A percentile compares a stretch with the other conserved stretches of the same genome.
Conservation (phyloP, 1,284 basidiomycete species). For the Athelia sp. region DNA sequence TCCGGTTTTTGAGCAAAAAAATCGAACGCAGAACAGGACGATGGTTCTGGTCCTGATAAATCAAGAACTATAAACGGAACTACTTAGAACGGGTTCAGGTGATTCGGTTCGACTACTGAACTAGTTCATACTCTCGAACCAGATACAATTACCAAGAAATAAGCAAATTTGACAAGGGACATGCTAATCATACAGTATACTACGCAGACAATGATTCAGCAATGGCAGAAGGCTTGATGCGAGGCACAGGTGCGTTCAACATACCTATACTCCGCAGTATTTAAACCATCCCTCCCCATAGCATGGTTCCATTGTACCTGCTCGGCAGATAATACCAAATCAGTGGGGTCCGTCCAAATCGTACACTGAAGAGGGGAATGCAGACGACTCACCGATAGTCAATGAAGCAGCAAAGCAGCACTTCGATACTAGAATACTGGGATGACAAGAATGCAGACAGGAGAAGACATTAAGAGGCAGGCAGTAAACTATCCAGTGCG, state of each 20-base stretch:
- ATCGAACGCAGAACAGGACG: neutral
- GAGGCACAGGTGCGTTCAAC: neutral
- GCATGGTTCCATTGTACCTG: too few relatives aligned
- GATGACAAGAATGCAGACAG: too few relatives aligned
- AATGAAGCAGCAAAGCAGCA: too few relatives aligned
- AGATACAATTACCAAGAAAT: neutral
- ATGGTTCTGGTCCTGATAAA: neutral
- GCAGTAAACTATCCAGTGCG: neutral
- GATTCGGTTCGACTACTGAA: neutral
- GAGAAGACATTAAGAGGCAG: too few relatives aligned
- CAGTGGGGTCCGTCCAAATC: too few relatives aligned
- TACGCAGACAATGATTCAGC: neutral
- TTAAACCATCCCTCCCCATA: too few relatives aligned
- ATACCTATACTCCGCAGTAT: too few relatives aligned
- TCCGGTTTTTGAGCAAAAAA: neutral
- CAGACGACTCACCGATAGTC: too few relatives aligned
- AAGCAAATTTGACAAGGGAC: neutral
- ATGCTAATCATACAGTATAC: neutral
- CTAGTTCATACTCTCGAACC: neutral
- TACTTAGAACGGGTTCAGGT: neutral
- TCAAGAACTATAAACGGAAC: neutral
- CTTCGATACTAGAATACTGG: too few relatives aligned
- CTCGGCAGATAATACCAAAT: too few relatives aligned
- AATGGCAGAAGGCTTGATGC: neutral
- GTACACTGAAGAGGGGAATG: too few relatives aligned